Conservation (phyloP, 352 stramenopile species). For the Phytophthora sansomeana region DNA sequence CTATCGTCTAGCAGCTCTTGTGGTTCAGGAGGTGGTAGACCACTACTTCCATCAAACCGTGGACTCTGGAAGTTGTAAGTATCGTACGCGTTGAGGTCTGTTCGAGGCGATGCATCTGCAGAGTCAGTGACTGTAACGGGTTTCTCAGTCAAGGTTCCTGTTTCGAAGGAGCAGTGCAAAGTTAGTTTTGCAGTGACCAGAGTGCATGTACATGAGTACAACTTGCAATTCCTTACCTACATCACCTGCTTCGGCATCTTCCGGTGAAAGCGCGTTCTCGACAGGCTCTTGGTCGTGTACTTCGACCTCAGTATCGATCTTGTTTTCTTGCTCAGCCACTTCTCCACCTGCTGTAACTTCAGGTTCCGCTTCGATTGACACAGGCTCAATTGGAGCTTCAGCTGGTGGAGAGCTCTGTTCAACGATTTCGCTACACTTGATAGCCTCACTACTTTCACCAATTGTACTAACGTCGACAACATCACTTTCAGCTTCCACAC, state of each 20-base stretch:
- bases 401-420: background rate
- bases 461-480: background rate
- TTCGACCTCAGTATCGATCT: background rate
- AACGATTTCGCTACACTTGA: background rate
- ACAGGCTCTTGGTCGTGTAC: background rate
- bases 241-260: constrained; percentile 6
- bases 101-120: background rate
- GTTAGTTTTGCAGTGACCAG: background rate
- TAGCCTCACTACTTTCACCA: background rate
- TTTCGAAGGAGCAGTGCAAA: background rate
- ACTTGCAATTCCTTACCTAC: constrained; percentile 8
- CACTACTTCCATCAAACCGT: constrained; percentile 23
- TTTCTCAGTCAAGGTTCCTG: background rate
- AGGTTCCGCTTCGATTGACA: background rate
- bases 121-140: background rate
- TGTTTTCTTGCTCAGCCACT: background rate
- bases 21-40: constrained; percentile 27
- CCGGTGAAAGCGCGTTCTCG: background rate
- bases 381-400: background rate
- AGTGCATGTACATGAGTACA: background rate
- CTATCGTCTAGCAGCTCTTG: constrained; percentile 7
- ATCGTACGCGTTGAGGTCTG: constrained; percentile 39
- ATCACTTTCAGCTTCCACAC: background rate
- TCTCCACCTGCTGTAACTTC: background rate
- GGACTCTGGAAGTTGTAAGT: constrained; percentile 29